A percentile compares a stretch with the other conserved stretches of the same genome.
phyloP scores from a whole-genome alignment of 1,139 yeast genomes.

The Sugiyamaella paludigena region DNA sequence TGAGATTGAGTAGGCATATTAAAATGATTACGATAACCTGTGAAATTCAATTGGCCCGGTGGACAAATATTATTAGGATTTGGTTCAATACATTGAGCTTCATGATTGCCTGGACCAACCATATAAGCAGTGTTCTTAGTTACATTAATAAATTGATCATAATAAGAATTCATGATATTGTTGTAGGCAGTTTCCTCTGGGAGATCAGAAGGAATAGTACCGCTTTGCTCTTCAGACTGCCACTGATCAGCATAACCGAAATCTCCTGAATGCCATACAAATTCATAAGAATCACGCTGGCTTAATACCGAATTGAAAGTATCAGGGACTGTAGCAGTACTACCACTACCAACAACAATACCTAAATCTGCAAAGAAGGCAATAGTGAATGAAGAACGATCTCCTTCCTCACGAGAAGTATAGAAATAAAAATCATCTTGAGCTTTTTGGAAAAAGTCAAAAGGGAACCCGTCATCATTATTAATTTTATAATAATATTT shows the following conservation, averaged over 20 bases:
- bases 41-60: conserved; percentile 31
- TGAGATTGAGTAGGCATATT: conserved; percentile 27
- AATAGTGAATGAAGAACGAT: conserved; percentile 16
- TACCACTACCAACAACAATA: conserved; percentile 23
- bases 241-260: conserved; percentile 33
- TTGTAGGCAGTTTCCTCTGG: conserved; percentile 7
- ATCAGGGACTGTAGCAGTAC: conserved; percentile 18
- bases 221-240: conserved; percentile 27
- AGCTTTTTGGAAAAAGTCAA: conserved; percentile 5
- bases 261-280: conserved; percentile 32
- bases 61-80: conserved; percentile 22
- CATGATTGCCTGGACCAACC: conserved; percentile 36
- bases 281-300: conserved; percentile 22
- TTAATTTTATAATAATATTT: conserved; percentile 32
- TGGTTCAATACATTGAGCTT: conserved; percentile 28
- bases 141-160: conserved; percentile 29
- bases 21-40: conserved; percentile 28
- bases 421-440: conserved; percentile 16
- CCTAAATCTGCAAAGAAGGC: conserved; percentile 26
- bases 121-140: conserved; percentile 28
- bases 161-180: conserved; percentile 23
- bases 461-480: conserved; percentile 16
- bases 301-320: conserved; percentile 14
- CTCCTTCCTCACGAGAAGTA: conserved; percentile 19
- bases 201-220: conserved; percentile 18